A percentile compares a stretch with the other conserved stretches of the same genome.
These are phyloP conservation scores for Secale cereale DNA, from an alignment of 176 grass and related monocot genomes.

Conservation along the genomic window DNA sequence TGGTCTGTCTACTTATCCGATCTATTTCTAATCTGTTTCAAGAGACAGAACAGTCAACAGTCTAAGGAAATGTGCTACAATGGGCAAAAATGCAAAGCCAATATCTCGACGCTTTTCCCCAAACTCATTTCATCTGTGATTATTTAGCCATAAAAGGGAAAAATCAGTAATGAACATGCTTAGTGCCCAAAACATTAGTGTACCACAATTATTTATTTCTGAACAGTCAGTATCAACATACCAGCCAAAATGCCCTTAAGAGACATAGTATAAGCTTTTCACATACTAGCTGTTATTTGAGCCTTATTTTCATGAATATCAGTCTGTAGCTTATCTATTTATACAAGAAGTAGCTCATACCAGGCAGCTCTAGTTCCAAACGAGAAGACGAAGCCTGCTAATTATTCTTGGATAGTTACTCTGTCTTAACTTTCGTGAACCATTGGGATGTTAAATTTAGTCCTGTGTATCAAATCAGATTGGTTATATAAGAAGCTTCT, in stretches of 20 bases:
- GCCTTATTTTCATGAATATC: not conserved
- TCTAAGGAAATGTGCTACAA: slow-evolving; percentile 30
- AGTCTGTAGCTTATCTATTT: not conserved
- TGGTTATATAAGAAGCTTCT: not conserved
- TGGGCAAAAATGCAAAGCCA: slow-evolving; percentile 88
- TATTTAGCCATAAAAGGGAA: slow-evolving; percentile 20
- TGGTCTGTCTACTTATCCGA: slow-evolving; percentile 64
- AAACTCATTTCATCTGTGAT: slow-evolving; percentile 96
- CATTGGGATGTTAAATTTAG: not conserved
- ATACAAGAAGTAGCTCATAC: too few relatives aligned
- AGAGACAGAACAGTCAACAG: slow-evolving; percentile 23
- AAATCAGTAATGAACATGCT: slow-evolving; percentile 9
- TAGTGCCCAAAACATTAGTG: not conserved
- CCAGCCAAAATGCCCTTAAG: slow-evolving; percentile 65
- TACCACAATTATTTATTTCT: not conserved
- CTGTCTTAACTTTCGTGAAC: not conserved
- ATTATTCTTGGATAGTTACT: not conserved
- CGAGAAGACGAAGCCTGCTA: not conserved
- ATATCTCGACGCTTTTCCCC: slow-evolving; percentile 83
- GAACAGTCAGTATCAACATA: slow-evolving; percentile 32
- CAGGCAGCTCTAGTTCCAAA: not conserved
- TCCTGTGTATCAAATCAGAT: not conserved
- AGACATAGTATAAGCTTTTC: not conserved
- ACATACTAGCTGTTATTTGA: not conserved
- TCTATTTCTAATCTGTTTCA: slow-evolving; percentile 25